phyloP scores from a whole-genome alignment of 2,329 filamentous ascomycete genomes.

The Drechslera avenae region DNA sequence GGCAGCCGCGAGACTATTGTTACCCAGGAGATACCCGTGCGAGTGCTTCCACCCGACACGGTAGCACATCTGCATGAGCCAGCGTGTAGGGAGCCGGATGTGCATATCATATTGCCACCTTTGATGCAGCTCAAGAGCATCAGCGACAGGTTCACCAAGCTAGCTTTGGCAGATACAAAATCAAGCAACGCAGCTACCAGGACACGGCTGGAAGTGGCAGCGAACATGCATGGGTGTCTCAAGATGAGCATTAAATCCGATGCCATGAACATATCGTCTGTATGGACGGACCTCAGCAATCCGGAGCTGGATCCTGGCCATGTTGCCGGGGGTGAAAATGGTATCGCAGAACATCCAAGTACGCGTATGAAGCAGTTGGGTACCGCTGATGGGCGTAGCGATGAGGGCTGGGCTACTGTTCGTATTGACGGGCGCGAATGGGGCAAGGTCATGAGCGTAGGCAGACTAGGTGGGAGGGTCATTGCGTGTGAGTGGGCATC shows the following conservation, averaged over 20 bases:
- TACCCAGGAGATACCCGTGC: constrained; percentile 94
- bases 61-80: constrained; percentile 97
- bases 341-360: constrained; percentile 78
- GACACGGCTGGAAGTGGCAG: constrained; percentile 77
- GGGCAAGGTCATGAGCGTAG: constrained; percentile 92
- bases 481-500: constrained; percentile 72
- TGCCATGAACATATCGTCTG: constrained; percentile 79
- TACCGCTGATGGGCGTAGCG: constrained; percentile 66
- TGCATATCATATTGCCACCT: constrained; percentile 88
- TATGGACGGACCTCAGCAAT: constrained; percentile 85
- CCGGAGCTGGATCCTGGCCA: constrained; percentile 82
- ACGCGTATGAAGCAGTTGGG: constrained; percentile 71
- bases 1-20: constrained; percentile 85
- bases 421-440: constrained; percentile 92
- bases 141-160: constrained; percentile 91
- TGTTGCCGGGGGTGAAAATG: constrained; percentile 67
- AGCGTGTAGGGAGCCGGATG: constrained; percentile 85
- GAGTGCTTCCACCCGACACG: constrained; percentile 79
- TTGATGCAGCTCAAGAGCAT: constrained; percentile 90
- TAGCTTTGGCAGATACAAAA: constrained; percentile 56
- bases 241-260: constrained; percentile 82
- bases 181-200: constrained; percentile 43
- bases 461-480: constrained; percentile 83
- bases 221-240: constrained; percentile 92
- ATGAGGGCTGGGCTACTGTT: constrained; percentile 85